Conservation (phyloP, 345 rosid species). For the Salix caprea region DNA sequence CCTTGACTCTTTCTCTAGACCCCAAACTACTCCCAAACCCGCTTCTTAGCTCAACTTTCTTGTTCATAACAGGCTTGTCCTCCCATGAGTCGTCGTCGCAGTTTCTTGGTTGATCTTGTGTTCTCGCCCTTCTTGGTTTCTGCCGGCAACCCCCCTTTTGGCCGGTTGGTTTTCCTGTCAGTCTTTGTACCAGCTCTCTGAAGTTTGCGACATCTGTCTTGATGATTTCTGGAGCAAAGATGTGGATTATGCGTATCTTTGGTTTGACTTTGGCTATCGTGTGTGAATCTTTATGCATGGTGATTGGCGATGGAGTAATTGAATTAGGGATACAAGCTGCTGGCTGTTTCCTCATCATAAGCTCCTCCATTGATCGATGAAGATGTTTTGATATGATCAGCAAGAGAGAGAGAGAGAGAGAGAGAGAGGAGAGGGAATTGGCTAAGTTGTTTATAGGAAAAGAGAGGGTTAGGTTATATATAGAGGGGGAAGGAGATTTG, state of each 20-base stretch:
- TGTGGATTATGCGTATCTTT: slow-evolving; percentile 75
- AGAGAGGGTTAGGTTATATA: slow-evolving; percentile 11
- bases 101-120: background rate
- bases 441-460: slow-evolving; percentile 31
- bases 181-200: slow-evolving; percentile 81
- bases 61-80: background rate
- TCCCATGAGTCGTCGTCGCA: background rate
- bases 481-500: slow-evolving; percentile 8
- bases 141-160: background rate
- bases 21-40: slow-evolving; percentile 21
- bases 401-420: slow-evolving; percentile 14
- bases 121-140: background rate
- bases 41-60: slow-evolving; percentile 25
- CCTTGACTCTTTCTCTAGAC: slow-evolving; percentile 16
- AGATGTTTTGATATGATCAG: background rate
- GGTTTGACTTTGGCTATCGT: slow-evolving; percentile 59
- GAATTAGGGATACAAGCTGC: slow-evolving; percentile 1
- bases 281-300: slow-evolving; percentile 47
- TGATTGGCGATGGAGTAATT: slow-evolving; percentile 29
- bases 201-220: slow-evolving; percentile 85
- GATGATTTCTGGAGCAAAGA: slow-evolving; percentile 93
- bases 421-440: slow-evolving; percentile 17
- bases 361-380: slow-evolving; percentile 45
- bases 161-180: slow-evolving; percentile 69
- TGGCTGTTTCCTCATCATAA: slow-evolving; percentile 27